A percentile compares a stretch with the other conserved stretches of the same genome.
phyloP scores from a whole-genome alignment of 2,329 filamentous ascomycete species.

The Sporothrix pseudoabietina region DNA sequence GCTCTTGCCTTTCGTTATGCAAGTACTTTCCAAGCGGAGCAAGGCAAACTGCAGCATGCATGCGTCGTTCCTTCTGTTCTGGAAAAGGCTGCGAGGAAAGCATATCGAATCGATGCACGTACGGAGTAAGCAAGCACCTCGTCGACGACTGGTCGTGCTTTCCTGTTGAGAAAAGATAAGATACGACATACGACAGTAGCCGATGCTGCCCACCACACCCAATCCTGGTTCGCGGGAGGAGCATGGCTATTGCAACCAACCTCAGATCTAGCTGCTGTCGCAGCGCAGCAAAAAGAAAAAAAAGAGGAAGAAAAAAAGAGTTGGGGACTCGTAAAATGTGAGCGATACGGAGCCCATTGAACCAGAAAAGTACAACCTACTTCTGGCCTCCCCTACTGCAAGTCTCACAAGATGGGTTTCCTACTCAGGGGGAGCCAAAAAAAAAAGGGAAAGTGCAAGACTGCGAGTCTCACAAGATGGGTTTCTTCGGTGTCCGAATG shows the following conservation, averaged over 20 bases:
- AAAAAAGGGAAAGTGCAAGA: background rate
- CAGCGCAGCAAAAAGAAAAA: background rate
- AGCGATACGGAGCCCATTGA: background rate
- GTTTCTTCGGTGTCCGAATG: constrained; percentile 29
- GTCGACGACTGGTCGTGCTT: background rate
- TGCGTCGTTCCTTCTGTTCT: background rate
- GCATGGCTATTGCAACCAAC: constrained; percentile 11
- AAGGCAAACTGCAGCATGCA: background rate
- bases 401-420: too few species aligned
- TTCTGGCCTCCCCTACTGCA: background rate
- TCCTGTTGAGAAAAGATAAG: constrained; percentile 5
- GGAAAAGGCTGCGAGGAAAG: background rate
- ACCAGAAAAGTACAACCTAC: background rate
- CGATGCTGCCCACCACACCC: background rate
- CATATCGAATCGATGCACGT: background rate
- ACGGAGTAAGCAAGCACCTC: background rate
- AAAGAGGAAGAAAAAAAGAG: background rate
- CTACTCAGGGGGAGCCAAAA: background rate
- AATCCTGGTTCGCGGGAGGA: background rate
- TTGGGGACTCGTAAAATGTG: constrained; percentile 15
- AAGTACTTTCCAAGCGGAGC: constrained; percentile 7
- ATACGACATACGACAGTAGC: background rate
- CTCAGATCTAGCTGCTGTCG: background rate
- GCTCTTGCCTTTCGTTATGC: background rate
- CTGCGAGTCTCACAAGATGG: constrained; percentile 12